A percentile compares a stretch with the other conserved stretches of the same genome.
Evolutionary conservation across 2,329 filamentous ascomycete genomes (phyloP).

Genomic region (Aspergillus clavatus): DNA sequence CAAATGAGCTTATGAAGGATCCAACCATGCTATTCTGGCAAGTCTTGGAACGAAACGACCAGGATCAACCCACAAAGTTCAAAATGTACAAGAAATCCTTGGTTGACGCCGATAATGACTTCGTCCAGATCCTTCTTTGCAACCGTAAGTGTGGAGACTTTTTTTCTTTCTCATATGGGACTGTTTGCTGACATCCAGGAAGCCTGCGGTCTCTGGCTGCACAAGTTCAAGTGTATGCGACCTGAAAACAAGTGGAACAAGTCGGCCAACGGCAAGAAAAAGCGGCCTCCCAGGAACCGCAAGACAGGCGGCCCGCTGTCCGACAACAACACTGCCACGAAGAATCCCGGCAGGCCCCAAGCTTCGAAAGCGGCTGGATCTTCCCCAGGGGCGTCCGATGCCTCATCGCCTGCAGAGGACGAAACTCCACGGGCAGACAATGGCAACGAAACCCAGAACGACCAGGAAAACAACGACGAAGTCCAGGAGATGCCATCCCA

Average conservation of each 20-base stretch:
- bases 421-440: slow-evolving; percentile 35
- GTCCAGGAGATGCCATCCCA: slow-evolving; percentile 32
- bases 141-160: slow-evolving; percentile 62
- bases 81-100: slow-evolving; percentile 71
- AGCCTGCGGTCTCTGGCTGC: slow-evolving; percentile 91
- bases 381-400: slow-evolving; percentile 36
- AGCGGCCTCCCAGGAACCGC: slow-evolving; percentile 34
- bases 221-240: slow-evolving; percentile 79
- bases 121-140: slow-evolving; percentile 72
- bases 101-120: slow-evolving; percentile 62
- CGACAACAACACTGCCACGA: slow-evolving; percentile 28
- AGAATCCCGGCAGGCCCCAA: slow-evolving; percentile 29
- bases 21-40: slow-evolving; percentile 72
- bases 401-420: slow-evolving; percentile 34
- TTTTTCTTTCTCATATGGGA: slow-evolving; percentile 1
- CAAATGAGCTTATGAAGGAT: slow-evolving; percentile 68
- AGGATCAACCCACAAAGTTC: slow-evolving; percentile 62
- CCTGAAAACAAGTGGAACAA: slow-evolving; percentile 80
- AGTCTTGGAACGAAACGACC: slow-evolving; percentile 57
- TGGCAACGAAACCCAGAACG: slow-evolving; percentile 17
- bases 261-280: slow-evolving; percentile 41
- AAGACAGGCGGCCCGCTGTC: slow-evolving; percentile 32
- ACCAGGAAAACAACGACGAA: slow-evolving; percentile 30
- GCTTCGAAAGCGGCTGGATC: slow-evolving; percentile 31
- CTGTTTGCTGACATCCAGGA: slow-evolving; percentile 7